Percentiles rank a stretch among this genome's conserved stretches.
These are phyloP conservation scores for Benincasa hispida DNA, from an alignment of 306 rosid genomes.

Conservation along the genomic window DNA sequence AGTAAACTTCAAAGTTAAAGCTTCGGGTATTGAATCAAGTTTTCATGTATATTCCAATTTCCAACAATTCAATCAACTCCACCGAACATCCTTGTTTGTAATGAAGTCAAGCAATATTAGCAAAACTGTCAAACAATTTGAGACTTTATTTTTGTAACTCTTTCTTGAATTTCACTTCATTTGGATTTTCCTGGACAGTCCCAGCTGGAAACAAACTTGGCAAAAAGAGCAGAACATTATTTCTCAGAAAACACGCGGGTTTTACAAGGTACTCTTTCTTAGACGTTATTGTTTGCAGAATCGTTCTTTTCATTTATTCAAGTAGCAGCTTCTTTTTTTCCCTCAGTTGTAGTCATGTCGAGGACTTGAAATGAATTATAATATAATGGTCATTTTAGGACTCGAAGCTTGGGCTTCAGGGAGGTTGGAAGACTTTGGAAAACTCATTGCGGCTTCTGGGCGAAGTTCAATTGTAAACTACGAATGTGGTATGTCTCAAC, in stretches of 20 bases:
- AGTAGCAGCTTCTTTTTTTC: neutral
- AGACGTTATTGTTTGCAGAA: neutral
- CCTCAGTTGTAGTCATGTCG: neutral
- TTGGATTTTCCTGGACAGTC: slow-evolving; percentile 27
- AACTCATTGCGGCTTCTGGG: slow-evolving; percentile 74
- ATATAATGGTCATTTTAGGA: slow-evolving; percentile 39
- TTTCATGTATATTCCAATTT: neutral
- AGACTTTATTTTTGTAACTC: neutral
- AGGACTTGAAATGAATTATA: slow-evolving; percentile 6
- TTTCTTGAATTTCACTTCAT: neutral
- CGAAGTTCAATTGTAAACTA: slow-evolving; percentile 81
- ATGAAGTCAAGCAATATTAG: neutral
- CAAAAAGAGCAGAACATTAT: slow-evolving; percentile 85
- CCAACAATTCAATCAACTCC: neutral
- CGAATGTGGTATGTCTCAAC: slow-evolving; percentile 58
- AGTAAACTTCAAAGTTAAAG: neutral
- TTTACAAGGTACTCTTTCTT: slow-evolving; percentile 38
- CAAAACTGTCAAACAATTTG: neutral
- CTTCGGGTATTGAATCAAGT: neutral
- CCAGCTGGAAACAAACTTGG: slow-evolving; percentile 40
- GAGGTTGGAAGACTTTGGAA: slow-evolving; percentile 60
- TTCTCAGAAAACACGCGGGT: slow-evolving; percentile 88
- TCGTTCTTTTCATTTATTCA: slow-evolving; percentile 4
- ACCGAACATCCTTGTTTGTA: neutral
- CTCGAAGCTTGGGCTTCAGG: slow-evolving; percentile 77